Evolutionary conservation across 2,329 filamentous ascomycete genomes (phyloP).

Genomic region (Cercospora janseana): DNA sequence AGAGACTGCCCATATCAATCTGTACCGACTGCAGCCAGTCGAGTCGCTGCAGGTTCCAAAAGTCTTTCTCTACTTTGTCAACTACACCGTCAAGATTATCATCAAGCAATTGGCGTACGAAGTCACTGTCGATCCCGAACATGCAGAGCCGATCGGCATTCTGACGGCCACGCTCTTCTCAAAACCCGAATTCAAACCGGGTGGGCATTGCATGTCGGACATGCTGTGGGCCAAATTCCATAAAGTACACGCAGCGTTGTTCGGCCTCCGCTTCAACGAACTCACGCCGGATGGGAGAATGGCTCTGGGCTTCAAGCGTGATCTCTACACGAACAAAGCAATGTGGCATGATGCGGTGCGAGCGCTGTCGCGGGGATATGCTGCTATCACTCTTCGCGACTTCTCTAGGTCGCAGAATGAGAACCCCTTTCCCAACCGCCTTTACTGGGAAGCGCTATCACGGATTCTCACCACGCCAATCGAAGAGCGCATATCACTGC

Average conservation of each 20-base stretch:
- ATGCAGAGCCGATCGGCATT: conserved; percentile 76
- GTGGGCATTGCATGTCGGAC: conserved; percentile 71
- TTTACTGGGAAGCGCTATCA: conserved; percentile 81
- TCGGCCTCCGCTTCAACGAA: conserved; percentile 62
- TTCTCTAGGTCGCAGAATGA: conserved; percentile 66
- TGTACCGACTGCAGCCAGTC: conserved; percentile 13
- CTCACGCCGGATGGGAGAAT: conserved; percentile 65
- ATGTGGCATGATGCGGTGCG: conserved; percentile 14
- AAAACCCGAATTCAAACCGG: conserved; percentile 56
- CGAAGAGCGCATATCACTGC: conserved; percentile 48
- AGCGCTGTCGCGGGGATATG: conserved; percentile 59
- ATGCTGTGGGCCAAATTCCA: conserved; percentile 86
- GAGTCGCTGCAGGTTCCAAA: conserved; percentile 9
- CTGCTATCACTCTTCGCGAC: conserved; percentile 77
- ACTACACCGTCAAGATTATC: conserved; percentile 70
- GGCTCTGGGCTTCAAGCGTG: conserved; percentile 67
- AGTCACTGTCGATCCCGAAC: conserved; percentile 39
- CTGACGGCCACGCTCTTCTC: conserved; percentile 74
- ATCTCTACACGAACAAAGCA: conserved; percentile 11
- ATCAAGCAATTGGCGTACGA: conserved; percentile 58
- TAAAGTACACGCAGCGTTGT: conserved; percentile 76
- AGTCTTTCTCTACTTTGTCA: conserved; percentile 61
- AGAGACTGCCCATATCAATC: conserved; percentile 14
- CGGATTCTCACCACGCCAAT: conserved; percentile 73
- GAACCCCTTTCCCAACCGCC: conserved; percentile 73